Conservation (phyloP, 129 eudicot species). For the Ambrosia trifida region DNA sequence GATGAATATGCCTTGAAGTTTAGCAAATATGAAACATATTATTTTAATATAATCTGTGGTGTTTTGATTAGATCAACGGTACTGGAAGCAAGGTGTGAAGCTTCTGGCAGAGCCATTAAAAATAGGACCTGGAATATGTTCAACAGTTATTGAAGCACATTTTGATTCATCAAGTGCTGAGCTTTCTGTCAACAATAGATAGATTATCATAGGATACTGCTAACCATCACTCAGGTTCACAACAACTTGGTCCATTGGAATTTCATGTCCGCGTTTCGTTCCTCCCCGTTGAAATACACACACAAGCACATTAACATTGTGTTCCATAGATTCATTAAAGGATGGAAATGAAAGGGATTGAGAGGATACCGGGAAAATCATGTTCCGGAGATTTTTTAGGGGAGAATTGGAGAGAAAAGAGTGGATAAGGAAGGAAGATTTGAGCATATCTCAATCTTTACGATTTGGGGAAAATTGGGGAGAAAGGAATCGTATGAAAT, state of each 20-base stretch:
- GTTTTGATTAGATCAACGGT: slow-evolving; percentile 58
- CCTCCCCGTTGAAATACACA: slow-evolving; percentile 6
- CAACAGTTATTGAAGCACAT: slow-evolving; percentile 47
- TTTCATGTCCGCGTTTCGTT: background rate
- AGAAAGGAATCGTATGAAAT: too few relatives aligned
- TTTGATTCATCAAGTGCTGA: slow-evolving; percentile 72
- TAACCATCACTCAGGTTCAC: background rate
- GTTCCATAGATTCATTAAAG: too few relatives aligned
- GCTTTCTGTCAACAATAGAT: slow-evolving; percentile 31
- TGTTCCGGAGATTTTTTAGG: too few relatives aligned
- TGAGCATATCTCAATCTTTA: too few relatives aligned
- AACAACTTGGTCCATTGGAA: slow-evolving; percentile 9
- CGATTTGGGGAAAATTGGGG: too few relatives aligned
- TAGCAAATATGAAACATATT: background rate
- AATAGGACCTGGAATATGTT: slow-evolving; percentile 28
- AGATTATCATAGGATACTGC: background rate
- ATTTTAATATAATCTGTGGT: background rate
- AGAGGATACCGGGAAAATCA: too few relatives aligned
- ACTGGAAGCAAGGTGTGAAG: slow-evolving; percentile 94
- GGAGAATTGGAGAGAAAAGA: too few relatives aligned
- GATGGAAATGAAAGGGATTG: too few relatives aligned
- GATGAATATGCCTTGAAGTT: background rate
- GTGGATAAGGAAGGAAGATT: too few relatives aligned
- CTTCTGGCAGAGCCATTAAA: slow-evolving; percentile 54
- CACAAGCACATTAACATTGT: background rate